Evolutionary conservation across 2,329 filamentous ascomycete genomes (phyloP).

Genomic region (Gyromitra esculenta): DNA sequence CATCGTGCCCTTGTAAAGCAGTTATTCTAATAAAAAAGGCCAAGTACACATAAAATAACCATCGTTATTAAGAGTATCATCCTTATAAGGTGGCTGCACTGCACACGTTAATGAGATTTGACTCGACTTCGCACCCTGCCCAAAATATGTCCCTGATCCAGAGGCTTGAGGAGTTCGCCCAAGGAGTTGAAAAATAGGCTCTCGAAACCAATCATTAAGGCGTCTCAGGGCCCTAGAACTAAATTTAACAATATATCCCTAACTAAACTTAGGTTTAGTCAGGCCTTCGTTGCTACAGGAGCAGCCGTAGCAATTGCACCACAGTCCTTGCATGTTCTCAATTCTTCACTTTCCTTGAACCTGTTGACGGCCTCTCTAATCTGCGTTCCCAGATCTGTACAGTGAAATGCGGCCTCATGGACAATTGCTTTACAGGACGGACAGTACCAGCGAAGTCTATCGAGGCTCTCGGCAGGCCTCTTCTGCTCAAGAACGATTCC

Average conservation of each 20-base stretch:
- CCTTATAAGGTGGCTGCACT: too few species aligned
- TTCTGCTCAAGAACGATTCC: slow-evolving; percentile 91
- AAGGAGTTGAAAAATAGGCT: neutral
- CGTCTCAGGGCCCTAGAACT: neutral
- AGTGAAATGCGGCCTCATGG: slow-evolving; percentile 86
- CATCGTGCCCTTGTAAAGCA: too few species aligned
- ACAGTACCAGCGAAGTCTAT: slow-evolving; percentile 93
- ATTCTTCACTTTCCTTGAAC: slow-evolving; percentile 76
- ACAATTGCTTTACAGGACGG: slow-evolving; percentile 74
- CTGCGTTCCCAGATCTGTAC: slow-evolving; percentile 89
- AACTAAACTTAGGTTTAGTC: neutral
- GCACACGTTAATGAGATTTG: neutral
- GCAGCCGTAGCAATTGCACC: slow-evolving; percentile 77
- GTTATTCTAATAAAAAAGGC: too few species aligned
- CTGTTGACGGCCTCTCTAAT: slow-evolving; percentile 89
- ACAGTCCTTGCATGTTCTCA: slow-evolving; percentile 80
- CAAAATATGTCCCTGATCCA: neutral
- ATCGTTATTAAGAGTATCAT: too few species aligned
- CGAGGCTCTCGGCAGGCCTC: slow-evolving; percentile 74
- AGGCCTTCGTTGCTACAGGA: slow-evolving; percentile 61
- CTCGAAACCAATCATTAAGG: neutral
- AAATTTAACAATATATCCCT: neutral
- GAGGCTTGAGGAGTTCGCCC: neutral
- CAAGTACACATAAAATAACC: too few species aligned
- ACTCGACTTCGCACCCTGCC: neutral